phyloP scores from a whole-genome alignment of 345 rosid genomes.

The Populus alba region DNA sequence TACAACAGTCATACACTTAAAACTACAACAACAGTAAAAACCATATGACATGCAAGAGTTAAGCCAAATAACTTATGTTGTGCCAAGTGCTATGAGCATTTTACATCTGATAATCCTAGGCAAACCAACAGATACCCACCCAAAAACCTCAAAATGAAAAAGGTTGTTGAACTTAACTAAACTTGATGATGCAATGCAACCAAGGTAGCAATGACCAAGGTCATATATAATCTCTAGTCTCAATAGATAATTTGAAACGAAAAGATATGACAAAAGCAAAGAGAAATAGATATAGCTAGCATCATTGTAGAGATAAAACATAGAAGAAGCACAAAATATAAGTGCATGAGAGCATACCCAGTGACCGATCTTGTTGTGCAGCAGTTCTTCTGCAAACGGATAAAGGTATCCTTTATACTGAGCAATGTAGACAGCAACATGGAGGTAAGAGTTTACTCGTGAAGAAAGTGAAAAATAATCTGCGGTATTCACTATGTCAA shows the following conservation, averaged over 20 bases:
- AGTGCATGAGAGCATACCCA: constrained; percentile 69
- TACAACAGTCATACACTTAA: neutral
- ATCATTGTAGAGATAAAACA: neutral
- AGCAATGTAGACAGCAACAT: constrained; percentile 74
- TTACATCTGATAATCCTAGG: neutral
- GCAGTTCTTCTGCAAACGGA: constrained; percentile 87
- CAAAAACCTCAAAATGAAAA: no score
- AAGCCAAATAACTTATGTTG: neutral
- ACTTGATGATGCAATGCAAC: neutral
- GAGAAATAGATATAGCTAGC: neutral
- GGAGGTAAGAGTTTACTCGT: constrained; percentile 73
- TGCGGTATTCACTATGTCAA: constrained; percentile 90
- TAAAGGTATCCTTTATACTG: constrained; percentile 80
- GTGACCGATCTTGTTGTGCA: constrained; percentile 78
- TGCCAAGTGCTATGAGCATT: neutral
- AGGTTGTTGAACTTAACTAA: no score
- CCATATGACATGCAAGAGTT: neutral
- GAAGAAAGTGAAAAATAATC: constrained; percentile 98
- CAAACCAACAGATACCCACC: no score
- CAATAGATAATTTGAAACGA: neutral
- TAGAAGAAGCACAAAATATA: neutral
- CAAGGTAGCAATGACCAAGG: neutral
- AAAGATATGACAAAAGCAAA: neutral
- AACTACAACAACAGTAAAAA: neutral
- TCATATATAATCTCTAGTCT: neutral